Conservation (phyloP, 129 eudicot species). For the Arctium lappa region DNA sequence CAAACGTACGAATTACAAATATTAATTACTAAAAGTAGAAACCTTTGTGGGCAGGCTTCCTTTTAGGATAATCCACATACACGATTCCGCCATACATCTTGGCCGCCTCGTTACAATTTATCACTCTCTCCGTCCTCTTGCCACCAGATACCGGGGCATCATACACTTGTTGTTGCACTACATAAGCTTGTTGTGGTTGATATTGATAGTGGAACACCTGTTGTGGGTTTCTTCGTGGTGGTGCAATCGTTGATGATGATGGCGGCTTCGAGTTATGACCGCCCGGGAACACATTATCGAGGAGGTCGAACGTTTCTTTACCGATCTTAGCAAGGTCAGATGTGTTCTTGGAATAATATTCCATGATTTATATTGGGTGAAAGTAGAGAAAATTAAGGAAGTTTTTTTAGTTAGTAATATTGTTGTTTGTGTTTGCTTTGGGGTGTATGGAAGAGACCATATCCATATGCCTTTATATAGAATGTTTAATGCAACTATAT, state of each 20-base stretch:
- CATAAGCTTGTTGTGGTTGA: conserved; percentile 26
- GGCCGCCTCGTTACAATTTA: conserved; percentile 29
- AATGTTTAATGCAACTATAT: background rate
- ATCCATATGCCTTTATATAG: conserved; percentile 13
- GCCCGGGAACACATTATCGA: conserved; percentile 19
- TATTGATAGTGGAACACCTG: background rate
- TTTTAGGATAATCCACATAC: conserved; percentile 31
- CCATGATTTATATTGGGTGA: conserved; percentile 14
- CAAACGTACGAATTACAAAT: background rate
- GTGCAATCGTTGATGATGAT: too few relatives aligned
- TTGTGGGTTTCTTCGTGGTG: background rate
- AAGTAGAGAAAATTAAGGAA: background rate
- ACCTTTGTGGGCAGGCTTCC: conserved; percentile 27
- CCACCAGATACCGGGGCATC: background rate
- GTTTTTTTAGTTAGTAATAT: background rate
- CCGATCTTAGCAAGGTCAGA: conserved; percentile 25
- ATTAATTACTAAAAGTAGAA: conserved; percentile 2
- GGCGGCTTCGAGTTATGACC: background rate
- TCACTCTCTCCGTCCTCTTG: background rate
- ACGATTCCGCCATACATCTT: conserved; percentile 30
- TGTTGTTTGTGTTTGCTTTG: conserved; percentile 18
- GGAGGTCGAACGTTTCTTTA: conserved; percentile 22
- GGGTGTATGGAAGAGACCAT: background rate
- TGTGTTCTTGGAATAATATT: conserved; percentile 1
- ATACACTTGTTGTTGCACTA: conserved; percentile 17